Conservation (phyloP, 306 rosid genomes). For the Acacia melanoxylon region DNA sequence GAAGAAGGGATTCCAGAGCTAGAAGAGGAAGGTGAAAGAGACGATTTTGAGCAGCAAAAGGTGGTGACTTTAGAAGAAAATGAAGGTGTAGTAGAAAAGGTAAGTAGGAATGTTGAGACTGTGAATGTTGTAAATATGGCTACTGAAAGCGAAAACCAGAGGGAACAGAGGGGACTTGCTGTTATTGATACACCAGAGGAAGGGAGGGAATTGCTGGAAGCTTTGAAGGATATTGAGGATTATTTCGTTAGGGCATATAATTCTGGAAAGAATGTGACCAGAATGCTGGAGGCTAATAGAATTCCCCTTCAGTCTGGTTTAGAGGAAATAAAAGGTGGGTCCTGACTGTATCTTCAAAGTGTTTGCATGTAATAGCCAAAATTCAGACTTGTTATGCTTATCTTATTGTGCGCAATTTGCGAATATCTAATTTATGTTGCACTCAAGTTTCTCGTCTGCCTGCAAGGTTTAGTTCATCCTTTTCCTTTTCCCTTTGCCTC, state of each 20-base stretch:
- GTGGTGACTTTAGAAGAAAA: constrained; percentile 48
- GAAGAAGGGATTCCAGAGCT: constrained; percentile 98
- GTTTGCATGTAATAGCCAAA: neutral
- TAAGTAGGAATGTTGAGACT: constrained; percentile 43
- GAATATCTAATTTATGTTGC: constrained; percentile 13
- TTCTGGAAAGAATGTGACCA: constrained; percentile 77
- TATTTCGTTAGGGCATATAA: constrained; percentile 73
- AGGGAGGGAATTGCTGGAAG: constrained; percentile 92
- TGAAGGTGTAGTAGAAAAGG: constrained; percentile 27
- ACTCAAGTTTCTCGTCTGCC: constrained; percentile 7
- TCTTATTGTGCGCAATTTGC: neutral
- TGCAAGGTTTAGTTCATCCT: constrained; percentile 17
- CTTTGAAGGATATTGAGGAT: constrained; percentile 80
- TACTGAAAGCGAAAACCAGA: constrained; percentile 40
- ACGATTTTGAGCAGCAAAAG: constrained; percentile 42
- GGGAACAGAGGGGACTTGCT: constrained; percentile 54
- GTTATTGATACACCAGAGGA: constrained; percentile 72
- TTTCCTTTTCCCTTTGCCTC: no score
- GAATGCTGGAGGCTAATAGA: constrained; percentile 90
- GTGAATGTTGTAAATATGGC: constrained; percentile 46
- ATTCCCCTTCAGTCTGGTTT: constrained; percentile 77
- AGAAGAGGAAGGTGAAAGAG: constrained; percentile 71
- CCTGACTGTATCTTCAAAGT: constrained; percentile 23
- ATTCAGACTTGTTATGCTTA: neutral
- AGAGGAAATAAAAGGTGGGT: constrained; percentile 87